phyloP scores from a whole-genome alignment of 129 eudicot genomes.

The Kitagawia praeruptora region DNA sequence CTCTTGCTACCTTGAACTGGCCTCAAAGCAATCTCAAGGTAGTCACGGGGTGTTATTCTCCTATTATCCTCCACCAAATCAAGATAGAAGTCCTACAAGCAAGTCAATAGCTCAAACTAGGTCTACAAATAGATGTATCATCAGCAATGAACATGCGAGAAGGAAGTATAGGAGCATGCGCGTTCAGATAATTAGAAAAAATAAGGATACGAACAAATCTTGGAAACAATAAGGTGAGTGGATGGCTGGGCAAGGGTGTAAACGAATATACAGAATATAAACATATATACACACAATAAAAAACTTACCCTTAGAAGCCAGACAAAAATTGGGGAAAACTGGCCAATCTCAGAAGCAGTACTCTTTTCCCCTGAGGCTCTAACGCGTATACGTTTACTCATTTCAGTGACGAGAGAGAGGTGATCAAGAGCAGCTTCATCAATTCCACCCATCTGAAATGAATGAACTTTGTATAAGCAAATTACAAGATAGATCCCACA shows the following conservation, averaged over 20 bases:
- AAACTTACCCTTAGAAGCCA: slow-evolving; percentile 90
- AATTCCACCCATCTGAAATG: slow-evolving; percentile 89
- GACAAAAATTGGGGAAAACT: slow-evolving; percentile 92
- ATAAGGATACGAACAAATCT: neutral
- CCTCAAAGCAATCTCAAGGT: slow-evolving; percentile 81
- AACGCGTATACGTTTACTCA: slow-evolving; percentile 98
- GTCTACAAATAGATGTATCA: neutral
- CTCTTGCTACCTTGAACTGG: slow-evolving; percentile 68
- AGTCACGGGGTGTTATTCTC: slow-evolving; percentile 96
- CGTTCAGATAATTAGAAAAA: neutral
- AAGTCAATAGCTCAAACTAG: neutral
- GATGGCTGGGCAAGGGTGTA: neutral
- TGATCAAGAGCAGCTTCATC: slow-evolving; percentile 99
- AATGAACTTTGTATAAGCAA: slow-evolving; percentile 5
- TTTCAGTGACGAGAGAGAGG: slow-evolving; percentile 95
- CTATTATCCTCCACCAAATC: slow-evolving; percentile 85
- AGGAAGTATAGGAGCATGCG: neutral
- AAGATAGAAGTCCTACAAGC: slow-evolving; percentile 80
- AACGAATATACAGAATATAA: neutral
- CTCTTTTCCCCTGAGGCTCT: slow-evolving; percentile 88
- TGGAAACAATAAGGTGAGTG: neutral
- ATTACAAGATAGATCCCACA: slow-evolving; percentile 7
- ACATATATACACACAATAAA: neutral
- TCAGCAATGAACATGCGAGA: neutral
- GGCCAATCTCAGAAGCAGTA: slow-evolving; percentile 91